These are phyloP conservation scores for Plantago ovata DNA, from an alignment of 257 asterid genomes.

Conservation along the genomic window DNA sequence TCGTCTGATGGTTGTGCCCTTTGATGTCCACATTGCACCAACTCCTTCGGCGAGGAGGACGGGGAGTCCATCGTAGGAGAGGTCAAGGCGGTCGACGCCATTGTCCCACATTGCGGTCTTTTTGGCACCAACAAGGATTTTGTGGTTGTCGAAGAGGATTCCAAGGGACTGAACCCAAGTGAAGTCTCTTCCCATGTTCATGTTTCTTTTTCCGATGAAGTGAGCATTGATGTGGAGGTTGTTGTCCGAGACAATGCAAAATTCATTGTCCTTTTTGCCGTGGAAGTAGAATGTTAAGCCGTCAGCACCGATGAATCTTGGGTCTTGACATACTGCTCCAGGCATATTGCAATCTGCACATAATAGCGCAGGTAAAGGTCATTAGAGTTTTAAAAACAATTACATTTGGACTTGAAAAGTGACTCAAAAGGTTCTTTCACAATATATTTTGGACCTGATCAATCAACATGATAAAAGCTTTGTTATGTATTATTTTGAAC, in stretches of 20 bases:
- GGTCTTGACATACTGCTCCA: conserved; percentile 90
- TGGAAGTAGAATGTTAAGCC: conserved; percentile 90
- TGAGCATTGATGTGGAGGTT: conserved; percentile 84
- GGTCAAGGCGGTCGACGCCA: conserved; percentile 48
- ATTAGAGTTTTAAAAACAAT: too few species aligned
- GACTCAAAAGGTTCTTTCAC: too few species aligned
- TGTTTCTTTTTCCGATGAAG: conserved; percentile 64
- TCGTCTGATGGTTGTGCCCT: conserved; percentile 37
- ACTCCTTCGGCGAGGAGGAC: conserved; percentile 37
- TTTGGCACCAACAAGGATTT: conserved; percentile 49
- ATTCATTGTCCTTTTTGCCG: conserved; percentile 58
- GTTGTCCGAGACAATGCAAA: conserved; percentile 70
- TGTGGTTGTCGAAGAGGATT: conserved; percentile 59
- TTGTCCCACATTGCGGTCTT: conserved; percentile 64
- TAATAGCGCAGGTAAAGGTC: neutral
- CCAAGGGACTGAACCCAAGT: conserved; percentile 94
- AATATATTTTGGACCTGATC: too few species aligned
- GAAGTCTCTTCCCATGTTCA: conserved; percentile 71
- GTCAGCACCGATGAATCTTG: conserved; percentile 74
- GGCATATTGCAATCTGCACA: conserved; percentile 64
- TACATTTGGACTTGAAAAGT: too few species aligned
- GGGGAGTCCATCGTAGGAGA: conserved; percentile 42
- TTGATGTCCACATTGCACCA: conserved; percentile 41
- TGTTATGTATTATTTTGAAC: conserved; percentile 13
- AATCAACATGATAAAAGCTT: neutral